phyloP scores from a whole-genome alignment of 768 basidiomycete genomes.

The Kwoniella sp. region DNA sequence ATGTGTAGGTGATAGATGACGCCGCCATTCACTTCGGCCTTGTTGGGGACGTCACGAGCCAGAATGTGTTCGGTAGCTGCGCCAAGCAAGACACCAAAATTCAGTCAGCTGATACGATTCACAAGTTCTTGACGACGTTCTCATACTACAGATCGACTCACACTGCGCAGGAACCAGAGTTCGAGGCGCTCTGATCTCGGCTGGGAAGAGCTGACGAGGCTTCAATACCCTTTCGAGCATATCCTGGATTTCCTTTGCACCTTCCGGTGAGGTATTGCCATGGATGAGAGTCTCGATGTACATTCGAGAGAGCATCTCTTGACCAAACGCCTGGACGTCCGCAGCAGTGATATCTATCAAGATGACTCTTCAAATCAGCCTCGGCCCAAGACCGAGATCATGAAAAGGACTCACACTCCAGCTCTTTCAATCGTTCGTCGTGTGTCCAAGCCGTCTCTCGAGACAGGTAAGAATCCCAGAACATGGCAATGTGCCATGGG shows the following conservation, averaged over 20 bases:
- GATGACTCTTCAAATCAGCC: constrained; percentile 9
- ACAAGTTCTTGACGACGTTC: background rate
- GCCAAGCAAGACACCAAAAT: background rate
- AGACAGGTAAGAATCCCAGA: constrained; percentile 71
- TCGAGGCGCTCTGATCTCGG: constrained; percentile 62
- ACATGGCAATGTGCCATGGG: constrained; percentile 76
- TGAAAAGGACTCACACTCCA: constrained; percentile 65
- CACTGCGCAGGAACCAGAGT: constrained; percentile 72
- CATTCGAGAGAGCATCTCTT: constrained; percentile 65
- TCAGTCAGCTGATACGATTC: background rate
- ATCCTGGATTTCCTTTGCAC: constrained; percentile 73
- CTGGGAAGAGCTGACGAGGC: constrained; percentile 62
- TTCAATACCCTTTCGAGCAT: constrained; percentile 70
- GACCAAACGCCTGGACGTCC: constrained; percentile 69
- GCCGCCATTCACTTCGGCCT: constrained; percentile 81
- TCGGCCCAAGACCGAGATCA: background rate
- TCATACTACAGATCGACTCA: constrained; percentile 49
- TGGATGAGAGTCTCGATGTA: constrained; percentile 73
- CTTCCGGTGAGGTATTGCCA: constrained; percentile 86
- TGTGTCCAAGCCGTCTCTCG: constrained; percentile 73
- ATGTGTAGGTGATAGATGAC: constrained; percentile 83
- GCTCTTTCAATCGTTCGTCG: constrained; percentile 71
- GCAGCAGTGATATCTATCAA: constrained; percentile 68
- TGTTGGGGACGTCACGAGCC: constrained; percentile 71
- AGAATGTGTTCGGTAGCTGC: constrained; percentile 73